These are phyloP conservation scores for Echium plantagineum DNA, from an alignment of 257 asterid species.

Conservation along the genomic window DNA sequence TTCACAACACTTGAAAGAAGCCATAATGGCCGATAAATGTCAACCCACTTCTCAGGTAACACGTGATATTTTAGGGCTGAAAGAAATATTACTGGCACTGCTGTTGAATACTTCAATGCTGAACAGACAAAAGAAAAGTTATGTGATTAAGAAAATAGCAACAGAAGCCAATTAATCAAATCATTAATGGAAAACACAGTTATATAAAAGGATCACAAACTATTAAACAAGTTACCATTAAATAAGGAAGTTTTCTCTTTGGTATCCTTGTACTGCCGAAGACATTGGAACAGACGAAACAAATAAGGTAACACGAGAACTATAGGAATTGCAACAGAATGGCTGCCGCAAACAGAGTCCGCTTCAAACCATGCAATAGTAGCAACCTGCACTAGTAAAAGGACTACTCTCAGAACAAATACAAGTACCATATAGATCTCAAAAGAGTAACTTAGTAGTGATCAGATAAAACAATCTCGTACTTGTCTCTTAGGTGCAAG, in stretches of 20 bases:
- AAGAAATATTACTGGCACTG: conserved; percentile 85
- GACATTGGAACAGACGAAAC: conserved; percentile 94
- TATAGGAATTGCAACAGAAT: conserved; percentile 79
- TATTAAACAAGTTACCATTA: conserved; percentile 46
- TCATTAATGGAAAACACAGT: no score
- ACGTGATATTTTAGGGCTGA: conserved; percentile 96
- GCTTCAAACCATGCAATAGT: conserved; percentile 99
- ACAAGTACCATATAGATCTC: conserved; percentile 17
- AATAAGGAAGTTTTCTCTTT: conserved; percentile 70
- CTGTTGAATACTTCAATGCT: conserved; percentile 92
- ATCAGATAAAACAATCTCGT: neutral
- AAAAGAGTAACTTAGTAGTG: neutral
- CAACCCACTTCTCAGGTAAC: conserved; percentile 67
- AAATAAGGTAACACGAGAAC: conserved; percentile 89
- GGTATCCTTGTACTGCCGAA: conserved; percentile 88
- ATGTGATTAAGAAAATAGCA: conserved; percentile 14
- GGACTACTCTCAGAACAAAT: conserved; percentile 17
- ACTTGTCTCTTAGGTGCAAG: neutral
- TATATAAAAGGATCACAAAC: neutral
- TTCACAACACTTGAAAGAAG: conserved; percentile 75
- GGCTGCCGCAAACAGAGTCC: conserved; percentile 97
- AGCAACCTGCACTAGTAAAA: conserved; percentile 63
- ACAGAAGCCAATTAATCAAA: neutral
- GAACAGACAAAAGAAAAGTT: conserved; percentile 28
- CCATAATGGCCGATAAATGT: conserved; percentile 78